Evolutionary conservation across 2,329 filamentous ascomycete species (phyloP), one percentile per base, ranked within the genome.

Genomic region (Clarireedia monteithiana): DNA sequence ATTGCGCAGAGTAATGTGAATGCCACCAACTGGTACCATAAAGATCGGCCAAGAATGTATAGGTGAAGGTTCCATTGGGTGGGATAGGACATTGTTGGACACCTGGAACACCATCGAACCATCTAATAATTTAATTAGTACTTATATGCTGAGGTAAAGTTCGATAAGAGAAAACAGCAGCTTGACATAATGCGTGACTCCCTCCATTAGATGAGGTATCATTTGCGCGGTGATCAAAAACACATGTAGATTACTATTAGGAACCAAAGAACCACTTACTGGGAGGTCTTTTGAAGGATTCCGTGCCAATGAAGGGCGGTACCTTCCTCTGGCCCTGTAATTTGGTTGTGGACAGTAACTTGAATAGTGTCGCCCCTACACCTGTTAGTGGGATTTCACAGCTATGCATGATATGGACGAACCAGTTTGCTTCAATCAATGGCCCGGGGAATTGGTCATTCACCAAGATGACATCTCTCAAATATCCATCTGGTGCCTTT

Each of bases 291-390:
- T 61, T 81, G 76, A 36, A 75, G 70, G 48, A 82, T 59, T 26
- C 76, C 79, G 77, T 78, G 38, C 72, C 72, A 57, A 74, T 82
- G 59, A 62, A 63, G 68, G 62, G 70, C 68, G 63, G 60, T 73
- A 7, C 68, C 64, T 58, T 71, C 66, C 38, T 62, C 54, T 20
- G 63, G 62, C 27, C 65, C 69, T 10, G 73, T 79, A 10, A 90
- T 80, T 50, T 82, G 78, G 69, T 94, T 94, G 70, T 81, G 77
- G 55, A 91, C 78, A 30, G 83, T 83, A 40, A 89, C 81, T 54
- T 87, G 73, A 50, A 83, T 76, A 2, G 56, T 65, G 52, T 73
- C 70, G 7, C 69, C 69, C 63, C 61, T 61, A 26, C 15, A 42
- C 17, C 20, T 27, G n/a, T 50, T 52, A 42, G 38, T 12, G 9